Evolutionary conservation across 345 rosid genomes (phyloP), one percentile per base, ranked within the genome.

Genomic region (Populus deltoides): DNA sequence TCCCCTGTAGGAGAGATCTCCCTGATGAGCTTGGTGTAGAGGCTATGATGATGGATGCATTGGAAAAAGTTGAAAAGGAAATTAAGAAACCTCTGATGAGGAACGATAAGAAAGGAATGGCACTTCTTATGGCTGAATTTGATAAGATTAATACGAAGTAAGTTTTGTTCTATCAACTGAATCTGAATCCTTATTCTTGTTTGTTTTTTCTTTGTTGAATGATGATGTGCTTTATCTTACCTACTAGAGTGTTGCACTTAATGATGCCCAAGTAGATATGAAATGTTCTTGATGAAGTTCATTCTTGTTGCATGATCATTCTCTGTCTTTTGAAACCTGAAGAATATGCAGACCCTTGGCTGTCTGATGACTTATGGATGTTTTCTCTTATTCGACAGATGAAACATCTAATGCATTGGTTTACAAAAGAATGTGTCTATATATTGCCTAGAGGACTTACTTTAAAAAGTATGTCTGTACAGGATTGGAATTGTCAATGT

Each of bases 61-160:
- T 97, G 82, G 99, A 94, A 73, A 97, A 97, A 83, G 90, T 94
- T 72, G 99, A 97, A 73, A 91, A 89, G 39, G 96, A 97, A 74
- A 87, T 92, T 35, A 94, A 97, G 89, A 91, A 92, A 80, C 98
- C 98, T 86, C 94, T 97, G 55, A 72, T 97, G 94, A 91, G 98
- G 89, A 79, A 86, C 51, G 99, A 97, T 78, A 89, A 92, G 94
- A 89, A 91, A 85, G 94, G 89, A 81, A 94, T 94, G 98, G 87
- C 91, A 76, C 90, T 94, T 86, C 89, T 97, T 38, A 71, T 81
- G 84, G 92, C 92, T 24, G 99, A 97, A 70, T 97, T 97, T 82
- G 99, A 94, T 63, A 92, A 92, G 86, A 87, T 92, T 75, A 94
- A 97, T 85, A 86, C 88, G 85, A 92, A 97, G 99, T 94, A 81